Conservation (phyloP, 768 basidiomycete species). For the Botryobasidium botryosum region DNA sequence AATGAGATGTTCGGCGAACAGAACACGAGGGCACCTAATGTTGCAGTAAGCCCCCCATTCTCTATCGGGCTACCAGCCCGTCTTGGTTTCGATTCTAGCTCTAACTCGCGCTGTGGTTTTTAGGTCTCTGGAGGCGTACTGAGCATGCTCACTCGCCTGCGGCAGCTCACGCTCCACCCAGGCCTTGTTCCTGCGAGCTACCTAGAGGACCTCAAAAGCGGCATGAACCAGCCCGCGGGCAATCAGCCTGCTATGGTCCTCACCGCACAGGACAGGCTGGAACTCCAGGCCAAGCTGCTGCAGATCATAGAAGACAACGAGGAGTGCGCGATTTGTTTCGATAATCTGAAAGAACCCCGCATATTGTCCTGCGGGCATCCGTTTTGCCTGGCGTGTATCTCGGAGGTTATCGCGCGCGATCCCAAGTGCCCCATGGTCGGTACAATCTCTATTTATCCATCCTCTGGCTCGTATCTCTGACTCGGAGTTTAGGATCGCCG, state of each 20-base stretch:
- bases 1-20: too few relatives aligned
- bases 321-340: conserved; percentile 41
- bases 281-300: conserved; percentile 39
- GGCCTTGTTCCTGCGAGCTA: conserved; percentile 56
- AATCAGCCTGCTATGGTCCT: conserved; percentile 18
- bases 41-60: too few relatives aligned
- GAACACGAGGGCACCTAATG: too few relatives aligned
- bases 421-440: conserved; percentile 69
- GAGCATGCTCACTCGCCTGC: conserved; percentile 71
- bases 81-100: too few relatives aligned
- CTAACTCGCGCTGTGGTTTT: too few relatives aligned
- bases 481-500: conserved; percentile 45
- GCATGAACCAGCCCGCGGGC: neutral
- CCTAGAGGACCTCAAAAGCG: conserved; percentile 36
- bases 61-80: too few relatives aligned
- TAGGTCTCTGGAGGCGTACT: conserved; percentile 31
- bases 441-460: too few relatives aligned
- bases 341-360: conserved; percentile 33
- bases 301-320: conserved; percentile 64
- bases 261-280: conserved; percentile 35
- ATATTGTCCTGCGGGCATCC: conserved; percentile 59
- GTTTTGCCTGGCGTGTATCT: conserved; percentile 46
- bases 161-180: conserved; percentile 69
- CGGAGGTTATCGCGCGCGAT: conserved; percentile 37
- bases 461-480: neutral